These are phyloP conservation scores for Fusarium sp. DNA, from an alignment of 2,329 filamentous ascomycete species.

Conservation along the genomic window DNA sequence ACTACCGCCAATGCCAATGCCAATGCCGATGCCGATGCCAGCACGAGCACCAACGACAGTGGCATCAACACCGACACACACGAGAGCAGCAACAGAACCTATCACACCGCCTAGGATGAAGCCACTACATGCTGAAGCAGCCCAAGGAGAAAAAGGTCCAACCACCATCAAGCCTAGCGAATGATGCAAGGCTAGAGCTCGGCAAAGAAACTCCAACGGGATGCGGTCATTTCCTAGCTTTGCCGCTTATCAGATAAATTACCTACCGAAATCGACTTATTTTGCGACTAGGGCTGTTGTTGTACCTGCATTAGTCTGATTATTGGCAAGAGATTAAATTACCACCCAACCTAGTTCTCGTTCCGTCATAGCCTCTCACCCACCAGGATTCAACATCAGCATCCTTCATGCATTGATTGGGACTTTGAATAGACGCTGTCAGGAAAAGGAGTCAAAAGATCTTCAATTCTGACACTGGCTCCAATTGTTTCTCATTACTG, in stretches of 20 bases:
- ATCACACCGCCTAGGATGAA: conserved; percentile 12
- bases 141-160: conserved; percentile 25
- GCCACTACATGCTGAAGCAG: background rate
- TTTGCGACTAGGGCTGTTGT: conserved; percentile 17
- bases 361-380: conserved; percentile 6
- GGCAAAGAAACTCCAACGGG: background rate
- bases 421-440: background rate
- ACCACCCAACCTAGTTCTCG: conserved; percentile 8
- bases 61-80: background rate
- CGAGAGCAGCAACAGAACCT: background rate
- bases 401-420: background rate
- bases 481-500: conserved; percentile 8
- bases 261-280: conserved; percentile 26
- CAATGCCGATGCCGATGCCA: background rate
- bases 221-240: conserved; percentile 28
- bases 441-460: conserved; percentile 21
- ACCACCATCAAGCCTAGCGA: conserved; percentile 3
- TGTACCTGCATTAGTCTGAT: conserved; percentile 36
- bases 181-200: conserved; percentile 8
- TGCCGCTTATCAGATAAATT: conserved; percentile 29
- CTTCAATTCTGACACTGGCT: conserved; percentile 11
- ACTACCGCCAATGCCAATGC: background rate
- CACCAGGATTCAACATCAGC: background rate
- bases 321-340: conserved; percentile 29
- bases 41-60: background rate